Evolutionary conservation across 305 asterid genomes (phyloP).

Genomic region (Rubia peregrina): DNA sequence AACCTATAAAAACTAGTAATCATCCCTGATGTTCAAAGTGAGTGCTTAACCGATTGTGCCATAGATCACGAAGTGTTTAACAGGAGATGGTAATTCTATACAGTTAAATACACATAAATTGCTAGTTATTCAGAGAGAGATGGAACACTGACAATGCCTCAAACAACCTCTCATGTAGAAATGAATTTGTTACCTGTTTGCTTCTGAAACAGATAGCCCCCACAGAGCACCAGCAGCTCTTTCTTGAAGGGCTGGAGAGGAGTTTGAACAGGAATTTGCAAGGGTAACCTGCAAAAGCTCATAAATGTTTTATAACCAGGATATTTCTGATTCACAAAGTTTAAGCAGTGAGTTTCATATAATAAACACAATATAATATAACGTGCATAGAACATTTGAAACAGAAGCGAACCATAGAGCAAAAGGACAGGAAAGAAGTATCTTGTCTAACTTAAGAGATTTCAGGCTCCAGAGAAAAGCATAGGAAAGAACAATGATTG

Average conservation of each 20-base stretch:
- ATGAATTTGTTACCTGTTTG: conserved; percentile 52
- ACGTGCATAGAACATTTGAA: not conserved
- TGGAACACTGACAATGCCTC: not conserved
- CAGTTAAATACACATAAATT: not conserved
- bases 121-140: not conserved
- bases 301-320: conserved; percentile 12
- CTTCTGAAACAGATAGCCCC: conserved; percentile 97
- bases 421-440: not conserved
- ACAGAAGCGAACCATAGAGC: not conserved
- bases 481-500: not conserved
- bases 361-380: not conserved
- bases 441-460: not conserved
- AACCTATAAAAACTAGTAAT: not conserved
- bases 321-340: not conserved
- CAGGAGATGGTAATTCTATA: not conserved
- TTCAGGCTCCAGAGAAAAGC: not conserved
- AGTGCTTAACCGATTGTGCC: not conserved
- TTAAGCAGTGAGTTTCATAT: not conserved
- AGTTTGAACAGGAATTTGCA: conserved; percentile 67
- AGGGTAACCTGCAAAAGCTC: conserved; percentile 57
- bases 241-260: conserved; percentile 90
- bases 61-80: not conserved
- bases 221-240: conserved; percentile 99
- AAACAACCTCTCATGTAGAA: not conserved
- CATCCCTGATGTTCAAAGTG: not conserved